These are phyloP conservation scores for Lentinula sp. DNA, from an alignment of 768 basidiomycete species.

Conservation along the genomic window DNA sequence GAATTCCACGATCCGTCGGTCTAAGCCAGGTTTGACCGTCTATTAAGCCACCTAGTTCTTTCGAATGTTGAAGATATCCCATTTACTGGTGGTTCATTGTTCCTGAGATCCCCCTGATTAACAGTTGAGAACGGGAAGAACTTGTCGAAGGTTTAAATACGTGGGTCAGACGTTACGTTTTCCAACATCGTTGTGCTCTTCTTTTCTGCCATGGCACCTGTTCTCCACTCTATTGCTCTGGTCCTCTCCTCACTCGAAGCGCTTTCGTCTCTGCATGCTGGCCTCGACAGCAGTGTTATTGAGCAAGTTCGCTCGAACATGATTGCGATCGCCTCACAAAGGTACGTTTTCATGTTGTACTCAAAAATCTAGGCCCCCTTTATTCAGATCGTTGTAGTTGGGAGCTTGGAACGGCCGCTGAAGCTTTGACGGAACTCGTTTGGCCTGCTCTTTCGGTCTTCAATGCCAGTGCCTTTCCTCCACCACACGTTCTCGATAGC, in stretches of 20 bases:
- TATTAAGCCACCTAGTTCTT: background rate
- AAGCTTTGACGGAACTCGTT: slow-evolving; percentile 48
- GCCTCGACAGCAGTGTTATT: slow-evolving; percentile 14
- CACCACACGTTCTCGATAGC: slow-evolving; percentile 23
- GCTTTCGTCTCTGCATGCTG: slow-evolving; percentile 2
- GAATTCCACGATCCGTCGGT: background rate
- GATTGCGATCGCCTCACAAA: slow-evolving; percentile 21
- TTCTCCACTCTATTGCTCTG: background rate
- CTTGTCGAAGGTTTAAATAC: background rate
- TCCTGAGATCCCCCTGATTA: background rate
- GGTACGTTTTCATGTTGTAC: slow-evolving; percentile 11
- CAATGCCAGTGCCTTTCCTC: slow-evolving; percentile 31
- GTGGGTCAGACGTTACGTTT: background rate
- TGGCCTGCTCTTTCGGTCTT: slow-evolving; percentile 48
- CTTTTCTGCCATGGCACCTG: background rate
- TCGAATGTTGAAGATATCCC: background rate
- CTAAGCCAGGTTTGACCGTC: too few relatives aligned
- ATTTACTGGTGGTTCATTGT: background rate
- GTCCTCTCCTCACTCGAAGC: background rate
- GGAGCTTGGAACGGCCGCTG: slow-evolving; percentile 54
- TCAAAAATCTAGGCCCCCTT: background rate
- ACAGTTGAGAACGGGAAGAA: background rate
- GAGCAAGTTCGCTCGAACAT: slow-evolving; percentile 17
- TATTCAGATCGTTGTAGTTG: slow-evolving; percentile 30
- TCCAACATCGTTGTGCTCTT: background rate